Base-by-base conservation (phyloP, 73 alveolate species). In the Paramecium biaurelia region DNA sequence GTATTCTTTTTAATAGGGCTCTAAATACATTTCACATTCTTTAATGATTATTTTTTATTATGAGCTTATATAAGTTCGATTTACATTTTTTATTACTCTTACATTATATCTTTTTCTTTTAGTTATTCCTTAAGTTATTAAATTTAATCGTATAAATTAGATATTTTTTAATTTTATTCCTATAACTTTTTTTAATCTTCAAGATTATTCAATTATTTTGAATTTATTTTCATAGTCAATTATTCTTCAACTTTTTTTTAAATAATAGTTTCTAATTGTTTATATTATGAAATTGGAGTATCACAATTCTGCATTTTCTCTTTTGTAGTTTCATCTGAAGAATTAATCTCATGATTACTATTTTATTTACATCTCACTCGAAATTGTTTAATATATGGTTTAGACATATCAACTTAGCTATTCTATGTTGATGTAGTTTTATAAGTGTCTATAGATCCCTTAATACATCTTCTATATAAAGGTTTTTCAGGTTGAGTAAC, bases 281-380 rank as follows among this genome's bases (percentile, higher is more conserved):
- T 30, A 63, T 26, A 26, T 14, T 63, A 5, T 7, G 84, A 32
- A 63, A 30, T 63, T 0, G 84, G 84, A n/a, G 84, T 63, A 30
- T 63, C 84, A 32, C 45, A 63, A 30, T 63, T 63, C 9, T 23
- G 10, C 21, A 63, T 20, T 63, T 53, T 53, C 23, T 63, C 84
- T 63, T 63, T 63, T 1, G 84, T 63, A 12, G 84, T 63, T 63
- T 63, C 84, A 63, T 63, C 45, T 24, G 84, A 63, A 30, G 84
- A 63, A 63, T 63, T 63, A 30, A 12, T 18, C 20, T 63, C 84
- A 18, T 53, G 68, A 14, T 63, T 26, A 32, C 84, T 63, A 26
- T 63, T 63, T 63, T 32, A 30, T 63, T 63, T 63, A 63, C 84
- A 63, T 32, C 45, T 63, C 2, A 63, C 84, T 63, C 45, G 10